Conservation (phyloP, 306 rosid species). For the Corylus americana region DNA sequence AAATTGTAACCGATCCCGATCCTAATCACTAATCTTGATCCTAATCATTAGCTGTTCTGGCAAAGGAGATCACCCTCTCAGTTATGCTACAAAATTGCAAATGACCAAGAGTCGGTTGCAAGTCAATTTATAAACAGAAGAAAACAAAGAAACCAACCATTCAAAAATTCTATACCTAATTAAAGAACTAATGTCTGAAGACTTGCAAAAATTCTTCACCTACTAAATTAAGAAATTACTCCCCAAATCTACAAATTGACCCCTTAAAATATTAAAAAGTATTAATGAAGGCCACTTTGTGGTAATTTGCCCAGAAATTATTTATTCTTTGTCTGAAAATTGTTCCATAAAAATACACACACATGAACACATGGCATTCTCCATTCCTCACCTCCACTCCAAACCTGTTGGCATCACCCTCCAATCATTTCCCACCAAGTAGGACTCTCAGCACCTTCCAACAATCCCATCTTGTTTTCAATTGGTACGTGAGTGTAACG, state of each 20-base stretch:
- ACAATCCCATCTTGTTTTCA: neutral
- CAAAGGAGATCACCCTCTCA: neutral
- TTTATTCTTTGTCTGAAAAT: conserved; percentile 11
- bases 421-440: neutral
- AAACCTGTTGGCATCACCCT: neutral
- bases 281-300: neutral
- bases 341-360: neutral
- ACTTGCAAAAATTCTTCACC: conserved; percentile 34
- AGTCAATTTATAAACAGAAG: neutral
- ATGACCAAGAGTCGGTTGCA: neutral
- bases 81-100: neutral
- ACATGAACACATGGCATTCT: neutral
- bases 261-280: conserved; percentile 1
- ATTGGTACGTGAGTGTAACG: neutral
- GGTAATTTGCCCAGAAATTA: neutral
- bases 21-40: neutral
- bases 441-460: neutral
- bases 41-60: neutral
- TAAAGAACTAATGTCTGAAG: conserved; percentile 23
- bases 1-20: no score
- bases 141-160: conserved; percentile 9
- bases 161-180: conserved; percentile 30
- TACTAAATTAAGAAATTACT: conserved; percentile 35
- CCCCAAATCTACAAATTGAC: conserved; percentile 35
- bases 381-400: conserved; percentile 10